Base-by-base conservation (phyloP, 345 rosid species). In the Rhodomyrtus tomentosa region DNA sequence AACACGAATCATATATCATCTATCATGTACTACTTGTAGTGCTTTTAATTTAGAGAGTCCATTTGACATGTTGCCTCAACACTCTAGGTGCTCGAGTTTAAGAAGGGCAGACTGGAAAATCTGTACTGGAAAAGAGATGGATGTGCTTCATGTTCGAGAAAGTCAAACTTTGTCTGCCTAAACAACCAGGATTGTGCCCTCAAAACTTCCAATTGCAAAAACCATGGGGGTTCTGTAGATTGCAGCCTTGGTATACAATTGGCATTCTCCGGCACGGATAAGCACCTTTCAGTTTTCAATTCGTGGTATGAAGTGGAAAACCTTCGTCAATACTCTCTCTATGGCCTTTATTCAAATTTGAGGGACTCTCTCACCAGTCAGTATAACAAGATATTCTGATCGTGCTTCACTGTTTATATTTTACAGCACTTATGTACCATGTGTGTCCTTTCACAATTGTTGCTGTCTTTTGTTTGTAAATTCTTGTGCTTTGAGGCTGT, bases 241-340 rank as follows among this genome's bases (percentile, higher is more conserved):
- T 97, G 99, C 87, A 97, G 98, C 88, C 89, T 97, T 14, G 99
- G 99, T 86, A 96, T 97, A 84, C 99, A 97, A 22, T 82, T 97
- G 84, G 98, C 99, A 76, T 95, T 97, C 90, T 96, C 99, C 4
- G 99, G 99, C 84, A 97, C 99, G 1, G 99, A 97, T 86, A 96
- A 97, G 91, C 99, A 97, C 86, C 88, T 92, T 84, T 87, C 95
- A 15, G 94, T 87, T 18, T 90, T 97, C 87, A 97, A 97, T 87
- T 94, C 99, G 3, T 97, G 99, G 99, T 97, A 97, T 48, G 99
- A 97, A 87, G 96, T 97, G 52, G 94, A 92, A 62, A 97, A 95
- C 81, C 93, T 97, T 68, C 89, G 96, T 52, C 99, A 97, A 87
- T 95, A 94, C 91, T 97, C 99, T 7, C 98, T 97, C 58, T 97